Conservation (phyloP, 2,329 filamentous ascomycete genomes). For the Chaetothyriales sp. region DNA sequence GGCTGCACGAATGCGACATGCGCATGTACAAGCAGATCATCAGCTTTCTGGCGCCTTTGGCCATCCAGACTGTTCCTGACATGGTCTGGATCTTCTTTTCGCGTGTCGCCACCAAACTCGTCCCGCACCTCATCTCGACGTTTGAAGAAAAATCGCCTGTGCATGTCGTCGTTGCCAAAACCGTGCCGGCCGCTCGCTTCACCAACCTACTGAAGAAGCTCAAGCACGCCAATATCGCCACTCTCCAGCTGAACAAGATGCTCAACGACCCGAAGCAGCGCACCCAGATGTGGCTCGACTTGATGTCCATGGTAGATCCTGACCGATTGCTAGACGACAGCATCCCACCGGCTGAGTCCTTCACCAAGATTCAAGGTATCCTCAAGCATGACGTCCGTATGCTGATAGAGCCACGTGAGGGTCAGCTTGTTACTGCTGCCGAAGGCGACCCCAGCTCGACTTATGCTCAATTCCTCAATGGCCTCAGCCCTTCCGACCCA, state of each 20-base stretch:
- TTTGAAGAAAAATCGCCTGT: conserved; percentile 71
- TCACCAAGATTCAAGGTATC: conserved; percentile 23
- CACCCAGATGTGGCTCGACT: conserved; percentile 90
- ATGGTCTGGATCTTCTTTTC: conserved; percentile 73
- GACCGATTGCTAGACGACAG: conserved; percentile 43
- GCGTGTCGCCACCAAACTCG: conserved; percentile 69
- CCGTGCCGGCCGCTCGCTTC: conserved; percentile 78
- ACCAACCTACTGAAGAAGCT: conserved; percentile 72
- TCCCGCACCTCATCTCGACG: conserved; percentile 65
- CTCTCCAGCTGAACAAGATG: conserved; percentile 86
- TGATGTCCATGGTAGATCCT: conserved; percentile 49
- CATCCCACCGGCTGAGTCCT: conserved; percentile 38
- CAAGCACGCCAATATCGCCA: conserved; percentile 79
- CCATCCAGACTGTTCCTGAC: conserved; percentile 79
- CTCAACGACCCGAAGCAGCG: conserved; percentile 76
- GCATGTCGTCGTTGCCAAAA: conserved; percentile 74
- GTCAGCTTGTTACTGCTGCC: conserved; percentile 12
- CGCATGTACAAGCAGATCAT: conserved; percentile 96
- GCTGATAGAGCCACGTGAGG: conserved; percentile 27
- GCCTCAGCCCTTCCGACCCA: neutral
- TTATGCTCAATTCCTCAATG: conserved; percentile 14
- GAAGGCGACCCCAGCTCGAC: conserved; percentile 23
- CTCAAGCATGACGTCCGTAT: conserved; percentile 31
- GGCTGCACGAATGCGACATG: conserved; percentile 94
- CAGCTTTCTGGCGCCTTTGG: conserved; percentile 73